Conservation (phyloP, 495 filamentous ascomycete species). For the Aspergillus mulundensis region DNA sequence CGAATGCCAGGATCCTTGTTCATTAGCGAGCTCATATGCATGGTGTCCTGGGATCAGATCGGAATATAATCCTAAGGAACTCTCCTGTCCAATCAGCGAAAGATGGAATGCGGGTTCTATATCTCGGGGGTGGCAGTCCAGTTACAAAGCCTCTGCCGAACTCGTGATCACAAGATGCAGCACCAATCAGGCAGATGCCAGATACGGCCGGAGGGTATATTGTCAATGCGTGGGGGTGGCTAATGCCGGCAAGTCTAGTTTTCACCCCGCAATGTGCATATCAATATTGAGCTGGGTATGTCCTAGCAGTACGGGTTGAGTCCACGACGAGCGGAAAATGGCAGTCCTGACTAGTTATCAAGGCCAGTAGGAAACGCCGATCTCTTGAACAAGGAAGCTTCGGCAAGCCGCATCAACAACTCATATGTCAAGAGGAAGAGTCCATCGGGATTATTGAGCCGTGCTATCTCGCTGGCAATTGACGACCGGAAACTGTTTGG, state of each 20-base stretch:
- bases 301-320: neutral
- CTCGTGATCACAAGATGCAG: neutral
- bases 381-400: too few species aligned
- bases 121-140: neutral
- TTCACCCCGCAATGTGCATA: neutral
- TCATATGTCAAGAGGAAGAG: too few species aligned
- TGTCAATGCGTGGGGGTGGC: neutral
- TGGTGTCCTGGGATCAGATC: neutral
- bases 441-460: too few species aligned
- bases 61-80: neutral
- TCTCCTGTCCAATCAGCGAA: neutral
- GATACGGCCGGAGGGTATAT: too few species aligned
- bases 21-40: neutral
- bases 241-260: neutral
- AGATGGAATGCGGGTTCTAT: neutral
- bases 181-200: neutral
- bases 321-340: neutral
- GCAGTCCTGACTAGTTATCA: neutral
- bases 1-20: neutral
- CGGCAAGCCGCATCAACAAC: too few species aligned
- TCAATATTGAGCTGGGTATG: neutral
- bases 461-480: too few species aligned
- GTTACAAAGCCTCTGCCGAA: neutral
- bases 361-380: too few species aligned
- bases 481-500: too few species aligned